Evolutionary conservation across 2,329 filamentous ascomycete species (phyloP).

Genomic region (Hyphodiscus sp.): DNA sequence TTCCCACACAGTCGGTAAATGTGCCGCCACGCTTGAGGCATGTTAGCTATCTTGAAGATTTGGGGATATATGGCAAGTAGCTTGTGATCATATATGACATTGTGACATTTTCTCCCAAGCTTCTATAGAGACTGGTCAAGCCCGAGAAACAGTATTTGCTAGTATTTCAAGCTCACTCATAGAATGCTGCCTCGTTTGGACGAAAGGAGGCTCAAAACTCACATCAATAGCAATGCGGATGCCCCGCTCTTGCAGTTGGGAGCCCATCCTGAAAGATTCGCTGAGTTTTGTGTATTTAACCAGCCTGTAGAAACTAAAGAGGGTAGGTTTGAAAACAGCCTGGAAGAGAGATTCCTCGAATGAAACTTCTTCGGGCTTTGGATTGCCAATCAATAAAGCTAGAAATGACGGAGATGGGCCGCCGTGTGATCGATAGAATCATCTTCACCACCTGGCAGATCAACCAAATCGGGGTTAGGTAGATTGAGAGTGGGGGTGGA

Average conservation of each 20-base stretch:
- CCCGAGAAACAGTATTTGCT: neutral
- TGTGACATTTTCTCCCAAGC: too few species aligned
- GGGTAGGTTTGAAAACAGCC: neutral
- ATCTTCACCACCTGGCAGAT: neutral
- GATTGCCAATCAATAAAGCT: neutral
- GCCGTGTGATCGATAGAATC: neutral
- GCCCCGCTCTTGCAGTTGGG: conserved; percentile 36
- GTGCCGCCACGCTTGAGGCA: conserved; percentile 65
- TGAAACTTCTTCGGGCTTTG: neutral
- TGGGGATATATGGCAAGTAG: too few species aligned
- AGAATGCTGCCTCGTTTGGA: neutral
- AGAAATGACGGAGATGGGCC: neutral
- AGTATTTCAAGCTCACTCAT: neutral
- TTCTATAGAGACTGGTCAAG: neutral
- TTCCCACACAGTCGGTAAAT: conserved; percentile 89
- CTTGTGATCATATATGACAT: too few species aligned
- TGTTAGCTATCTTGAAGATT: conserved; percentile 5
- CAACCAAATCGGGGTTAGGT: neutral
- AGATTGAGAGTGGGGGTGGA: neutral
- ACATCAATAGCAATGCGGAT: conserved; percentile 64
- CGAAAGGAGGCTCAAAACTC: conserved; percentile 5
- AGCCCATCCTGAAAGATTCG: conserved; percentile 11
- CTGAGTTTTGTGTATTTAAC: neutral
- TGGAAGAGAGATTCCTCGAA: neutral
- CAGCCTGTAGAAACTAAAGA: neutral